phyloP scores from a whole-genome alignment of 176 grass and related monocot genomes.

The Ananas comosus region DNA sequence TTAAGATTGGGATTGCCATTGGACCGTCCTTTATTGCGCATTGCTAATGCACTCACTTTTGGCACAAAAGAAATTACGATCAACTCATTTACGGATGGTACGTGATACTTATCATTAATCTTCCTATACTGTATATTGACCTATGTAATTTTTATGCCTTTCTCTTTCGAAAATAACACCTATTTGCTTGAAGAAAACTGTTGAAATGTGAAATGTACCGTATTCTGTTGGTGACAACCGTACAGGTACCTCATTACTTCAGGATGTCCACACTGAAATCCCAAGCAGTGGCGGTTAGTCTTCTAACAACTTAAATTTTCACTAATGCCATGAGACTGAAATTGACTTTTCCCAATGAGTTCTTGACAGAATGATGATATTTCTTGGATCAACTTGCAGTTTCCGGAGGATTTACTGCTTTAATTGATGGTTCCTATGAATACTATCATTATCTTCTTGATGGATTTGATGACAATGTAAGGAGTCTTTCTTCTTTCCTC shows the following conservation, averaged over 20 bases:
- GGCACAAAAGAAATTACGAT: constrained; percentile 22
- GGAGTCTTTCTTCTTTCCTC: background rate
- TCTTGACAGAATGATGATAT: constrained; percentile 12
- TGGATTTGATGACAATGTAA: constrained; percentile 93
- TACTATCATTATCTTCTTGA: constrained; percentile 91
- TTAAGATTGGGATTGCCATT: constrained; percentile 69
- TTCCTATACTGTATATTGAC: background rate
- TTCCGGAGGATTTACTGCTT: constrained; percentile 61
- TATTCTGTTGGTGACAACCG: constrained; percentile 10
- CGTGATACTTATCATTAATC: constrained; percentile 3
- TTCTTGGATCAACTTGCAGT: constrained; percentile 47
- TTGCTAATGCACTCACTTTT: constrained; percentile 68
- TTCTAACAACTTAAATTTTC: background rate
- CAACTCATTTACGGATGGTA: constrained; percentile 32
- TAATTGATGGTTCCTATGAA: constrained; percentile 91
- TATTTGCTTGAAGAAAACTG: background rate
- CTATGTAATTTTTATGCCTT: constrained; percentile 1
- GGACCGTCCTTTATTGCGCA: constrained; percentile 72
- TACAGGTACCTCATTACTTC: constrained; percentile 59
- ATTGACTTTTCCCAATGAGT: constrained; percentile 8
- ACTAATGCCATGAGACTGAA: background rate
- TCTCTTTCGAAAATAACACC: constrained; percentile 14
- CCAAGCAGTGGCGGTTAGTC: constrained; percentile 71
- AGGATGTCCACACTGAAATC: constrained; percentile 70
- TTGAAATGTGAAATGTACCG: background rate